These are phyloP conservation scores for Bruguiera parviflora DNA, from an alignment of 345 rosid genomes.

Conservation along the genomic window DNA sequence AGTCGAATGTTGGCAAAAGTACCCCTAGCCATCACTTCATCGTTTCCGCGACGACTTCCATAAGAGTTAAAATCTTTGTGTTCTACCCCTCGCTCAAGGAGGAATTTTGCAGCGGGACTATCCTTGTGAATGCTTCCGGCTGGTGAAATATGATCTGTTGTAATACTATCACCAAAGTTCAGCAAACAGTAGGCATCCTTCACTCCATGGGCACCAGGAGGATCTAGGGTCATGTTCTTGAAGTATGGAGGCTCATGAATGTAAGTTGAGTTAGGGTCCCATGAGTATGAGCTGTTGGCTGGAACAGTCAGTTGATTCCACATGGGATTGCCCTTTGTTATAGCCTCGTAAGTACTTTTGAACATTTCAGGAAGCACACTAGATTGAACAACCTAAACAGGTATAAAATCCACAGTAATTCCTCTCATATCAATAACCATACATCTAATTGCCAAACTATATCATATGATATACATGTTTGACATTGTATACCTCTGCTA, in stretches of 20 bases:
- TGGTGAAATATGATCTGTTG: constrained; percentile 98
- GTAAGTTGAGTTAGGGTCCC: constrained; percentile 93
- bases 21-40: constrained; percentile 96
- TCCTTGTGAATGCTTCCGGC: constrained; percentile 98
- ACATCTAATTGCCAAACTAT: constrained; percentile 3
- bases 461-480: background rate
- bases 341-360: constrained; percentile 81
- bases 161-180: constrained; percentile 94
- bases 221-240: constrained; percentile 84
- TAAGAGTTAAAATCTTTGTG: constrained; percentile 90
- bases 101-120: constrained; percentile 89
- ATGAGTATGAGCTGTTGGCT: constrained; percentile 50
- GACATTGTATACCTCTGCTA: constrained; percentile 66
- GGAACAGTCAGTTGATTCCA: constrained; percentile 86
- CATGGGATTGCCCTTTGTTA: constrained; percentile 92
- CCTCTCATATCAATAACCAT: constrained; percentile 4
- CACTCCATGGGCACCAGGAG: constrained; percentile 86
- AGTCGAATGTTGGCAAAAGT: constrained; percentile 95
- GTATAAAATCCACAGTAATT: constrained; percentile 11
- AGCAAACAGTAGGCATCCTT: constrained; percentile 94
- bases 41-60: constrained; percentile 98
- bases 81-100: constrained; percentile 69
- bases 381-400: constrained; percentile 74
- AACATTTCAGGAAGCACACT: constrained; percentile 96
- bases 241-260: constrained; percentile 98